phyloP scores from a whole-genome alignment of 257 asterid genomes.

The Thymus mandschuricus region DNA sequence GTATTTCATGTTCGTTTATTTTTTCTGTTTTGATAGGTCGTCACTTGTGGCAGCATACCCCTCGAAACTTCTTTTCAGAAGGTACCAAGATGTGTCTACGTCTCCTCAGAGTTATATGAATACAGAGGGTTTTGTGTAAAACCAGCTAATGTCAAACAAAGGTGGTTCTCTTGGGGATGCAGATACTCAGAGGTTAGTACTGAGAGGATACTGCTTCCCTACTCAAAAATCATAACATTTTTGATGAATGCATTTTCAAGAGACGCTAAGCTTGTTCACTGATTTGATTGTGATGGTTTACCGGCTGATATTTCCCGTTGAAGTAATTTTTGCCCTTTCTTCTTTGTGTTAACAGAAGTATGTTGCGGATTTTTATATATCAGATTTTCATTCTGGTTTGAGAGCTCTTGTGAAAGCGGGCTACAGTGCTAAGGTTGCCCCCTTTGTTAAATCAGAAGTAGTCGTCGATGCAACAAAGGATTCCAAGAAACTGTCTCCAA shows the following conservation, averaged over 20 bases:
- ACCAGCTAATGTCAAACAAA: conserved; percentile 67
- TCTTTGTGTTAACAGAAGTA: conserved; percentile 51
- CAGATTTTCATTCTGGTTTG: conserved; percentile 84
- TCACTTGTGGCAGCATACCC: conserved; percentile 97
- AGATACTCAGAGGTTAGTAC: conserved; percentile 85
- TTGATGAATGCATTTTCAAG: neutral
- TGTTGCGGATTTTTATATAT: conserved; percentile 79
- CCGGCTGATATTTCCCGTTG: neutral
- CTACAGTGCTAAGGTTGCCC: conserved; percentile 78
- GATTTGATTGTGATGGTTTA: conserved; percentile 1
- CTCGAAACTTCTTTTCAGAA: conserved; percentile 92
- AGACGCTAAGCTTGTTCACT: neutral
- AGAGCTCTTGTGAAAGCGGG: conserved; percentile 91
- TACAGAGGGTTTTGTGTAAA: conserved; percentile 80
- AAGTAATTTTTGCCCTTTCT: conserved; percentile 21
- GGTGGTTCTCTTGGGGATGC: conserved; percentile 86
- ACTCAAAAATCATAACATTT: neutral
- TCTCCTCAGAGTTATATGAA: conserved; percentile 82
- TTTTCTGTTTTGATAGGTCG: conserved; percentile 56
- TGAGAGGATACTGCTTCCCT: conserved; percentile 16
- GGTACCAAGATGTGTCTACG: conserved; percentile 81
- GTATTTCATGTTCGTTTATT: neutral
- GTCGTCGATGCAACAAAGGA: conserved; percentile 62
- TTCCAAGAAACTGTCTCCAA: conserved; percentile 56
- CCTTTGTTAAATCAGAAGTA: conserved; percentile 62